Base-by-base conservation (phyloP, 805 yeast genomes). In the Wickerhamomyces mucosus region DNA sequence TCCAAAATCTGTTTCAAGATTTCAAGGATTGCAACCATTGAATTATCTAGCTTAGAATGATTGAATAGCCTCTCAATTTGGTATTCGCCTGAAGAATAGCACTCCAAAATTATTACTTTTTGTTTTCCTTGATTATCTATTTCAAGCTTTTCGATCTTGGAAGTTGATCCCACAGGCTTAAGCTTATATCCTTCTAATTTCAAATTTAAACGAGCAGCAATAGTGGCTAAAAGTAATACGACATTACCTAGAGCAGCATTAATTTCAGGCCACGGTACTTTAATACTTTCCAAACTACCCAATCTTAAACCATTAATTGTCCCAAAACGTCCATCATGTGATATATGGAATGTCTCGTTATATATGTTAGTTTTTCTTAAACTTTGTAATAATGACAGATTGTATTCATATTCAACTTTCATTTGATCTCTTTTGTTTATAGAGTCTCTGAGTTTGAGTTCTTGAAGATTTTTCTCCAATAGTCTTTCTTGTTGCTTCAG, bases 221-320 rank as follows among this genome's bases (percentile, higher is more conserved):
- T 65, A 2, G 89, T 82, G 1, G 78, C 66, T 19, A 88, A 50
- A 14, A 89, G 55, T 10, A 85, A 56, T 3, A 83, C 69, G 3
- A 88, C 59, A 42, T 88, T 95, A 0, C 97, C 97, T 45, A 88
- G 57, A 0, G 94, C 96, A 2, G 94, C 92, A 50, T 86, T 88
- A 26, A 85, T 78, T 45, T 88, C 97, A 33, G 83, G 73, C 94
- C 95, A 85, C 2, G 94, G 79, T 0, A 88, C 82, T 37, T 66
- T 69, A 32, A 60, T 55, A 7, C 65, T 69, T 25, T 69, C 72
- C 29, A 73, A 53, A 11, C 75, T 63, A 0, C 97, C 97, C n/a
- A 89, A 52, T 35, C 95, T 58, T 17, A 84, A 63, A 0, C 88
- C 89, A 55, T 88, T 88, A 20, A 88, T 89, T 1, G 92, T 78